Evolutionary conservation across 768 basidiomycete genomes (phyloP).

Genomic region (Porpolomopsis calyptriformis): DNA sequence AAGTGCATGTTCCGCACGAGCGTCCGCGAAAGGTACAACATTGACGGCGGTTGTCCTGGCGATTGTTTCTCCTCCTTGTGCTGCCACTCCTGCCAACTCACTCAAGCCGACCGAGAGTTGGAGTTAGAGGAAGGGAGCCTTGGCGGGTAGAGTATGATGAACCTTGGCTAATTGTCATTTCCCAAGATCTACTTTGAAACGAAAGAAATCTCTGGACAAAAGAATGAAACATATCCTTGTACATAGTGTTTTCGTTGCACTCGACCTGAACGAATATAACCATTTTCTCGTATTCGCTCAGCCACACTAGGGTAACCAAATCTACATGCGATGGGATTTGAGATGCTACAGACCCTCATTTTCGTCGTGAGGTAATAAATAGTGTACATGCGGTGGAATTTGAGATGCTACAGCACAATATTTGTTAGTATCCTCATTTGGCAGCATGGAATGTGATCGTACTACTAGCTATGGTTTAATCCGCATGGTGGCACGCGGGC

Average conservation of each 20-base stretch:
- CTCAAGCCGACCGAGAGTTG: slow-evolving; percentile 38
- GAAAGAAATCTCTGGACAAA: too few species aligned
- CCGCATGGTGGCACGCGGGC: slow-evolving; percentile 19
- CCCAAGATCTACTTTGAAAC: not conserved
- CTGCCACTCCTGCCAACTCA: slow-evolving; percentile 38
- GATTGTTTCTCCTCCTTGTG: slow-evolving; percentile 33
- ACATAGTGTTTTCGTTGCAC: too few species aligned
- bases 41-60: slow-evolving; percentile 31
- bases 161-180: not conserved
- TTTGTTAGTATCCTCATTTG: too few species aligned
- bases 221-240: too few species aligned
- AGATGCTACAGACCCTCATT: too few species aligned
- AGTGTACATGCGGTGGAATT: too few species aligned
- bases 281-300: too few species aligned
- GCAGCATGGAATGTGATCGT: not conserved
- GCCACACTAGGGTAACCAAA: too few species aligned
- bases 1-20: slow-evolving; percentile 22
- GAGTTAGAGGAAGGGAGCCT: slow-evolving; percentile 31
- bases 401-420: too few species aligned
- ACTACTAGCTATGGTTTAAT: not conserved
- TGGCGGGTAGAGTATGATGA: not conserved
- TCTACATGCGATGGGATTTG: too few species aligned
- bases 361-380: too few species aligned
- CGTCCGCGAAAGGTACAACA: slow-evolving; percentile 34
- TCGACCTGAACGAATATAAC: too few species aligned